phyloP scores from a whole-genome alignment of 768 basidiomycete species.

The Mycena latifolia region DNA sequence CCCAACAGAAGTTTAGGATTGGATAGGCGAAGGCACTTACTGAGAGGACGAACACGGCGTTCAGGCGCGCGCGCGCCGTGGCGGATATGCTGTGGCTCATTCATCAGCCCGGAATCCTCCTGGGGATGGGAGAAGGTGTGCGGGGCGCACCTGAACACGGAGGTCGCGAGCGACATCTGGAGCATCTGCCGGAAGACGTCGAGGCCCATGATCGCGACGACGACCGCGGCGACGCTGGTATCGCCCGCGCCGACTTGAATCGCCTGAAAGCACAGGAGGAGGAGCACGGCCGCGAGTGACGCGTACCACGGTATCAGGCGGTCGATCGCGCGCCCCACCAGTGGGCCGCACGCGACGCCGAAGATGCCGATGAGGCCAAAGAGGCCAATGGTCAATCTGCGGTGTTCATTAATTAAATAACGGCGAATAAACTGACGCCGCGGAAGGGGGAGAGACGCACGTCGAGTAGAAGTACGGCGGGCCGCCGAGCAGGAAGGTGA shows the following conservation, averaged over 20 bases:
- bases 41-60: constrained; percentile 80
- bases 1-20: background rate
- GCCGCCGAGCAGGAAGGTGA: constrained; percentile 73
- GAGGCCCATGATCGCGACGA: constrained; percentile 77
- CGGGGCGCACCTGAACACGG: constrained; percentile 63
- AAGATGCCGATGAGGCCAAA: constrained; percentile 82
- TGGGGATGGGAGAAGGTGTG: background rate
- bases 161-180: constrained; percentile 74
- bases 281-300: constrained; percentile 65
- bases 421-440: background rate
- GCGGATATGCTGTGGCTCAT: constrained; percentile 49
- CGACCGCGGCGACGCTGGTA: constrained; percentile 75
- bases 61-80: constrained; percentile 75
- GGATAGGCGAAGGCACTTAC: constrained; percentile 49
- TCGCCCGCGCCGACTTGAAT: constrained; percentile 81
- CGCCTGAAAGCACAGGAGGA: constrained; percentile 64
- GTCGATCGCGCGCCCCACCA: constrained; percentile 79
- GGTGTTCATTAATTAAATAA: background rate
- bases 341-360: constrained; percentile 76
- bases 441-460: constrained; percentile 37
- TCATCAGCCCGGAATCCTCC: background rate
- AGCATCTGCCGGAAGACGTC: constrained; percentile 82
- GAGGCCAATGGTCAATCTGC: constrained; percentile 63
- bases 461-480: constrained; percentile 67
- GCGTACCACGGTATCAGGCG: constrained; percentile 83